These are phyloP conservation scores for Capsella bursapastoris DNA, from an alignment of 345 rosid genomes.

Conservation along the genomic window DNA sequence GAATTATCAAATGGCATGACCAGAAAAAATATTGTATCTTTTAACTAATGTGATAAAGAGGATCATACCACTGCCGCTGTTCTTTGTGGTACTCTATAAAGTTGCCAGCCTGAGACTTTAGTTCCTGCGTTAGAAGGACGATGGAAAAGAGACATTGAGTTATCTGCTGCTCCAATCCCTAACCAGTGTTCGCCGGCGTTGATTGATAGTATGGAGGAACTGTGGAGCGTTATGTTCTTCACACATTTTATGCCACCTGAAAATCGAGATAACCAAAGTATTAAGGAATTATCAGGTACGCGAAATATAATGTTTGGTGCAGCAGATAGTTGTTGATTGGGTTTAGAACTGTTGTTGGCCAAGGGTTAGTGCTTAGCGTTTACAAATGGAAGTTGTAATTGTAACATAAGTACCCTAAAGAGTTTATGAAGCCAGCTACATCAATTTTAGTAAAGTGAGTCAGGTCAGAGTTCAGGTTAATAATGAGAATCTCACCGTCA, in stretches of 20 bases:
- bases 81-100: slow-evolving; percentile 91
- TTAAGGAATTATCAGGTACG: neutral
- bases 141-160: slow-evolving; percentile 97
- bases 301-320: neutral
- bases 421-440: neutral
- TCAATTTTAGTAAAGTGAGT: neutral
- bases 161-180: slow-evolving; percentile 98
- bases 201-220: slow-evolving; percentile 77
- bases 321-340: neutral
- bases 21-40: neutral
- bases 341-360: neutral
- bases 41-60: neutral
- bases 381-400: slow-evolving; percentile 8
- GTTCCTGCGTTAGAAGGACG: slow-evolving; percentile 85
- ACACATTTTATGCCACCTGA: slow-evolving; percentile 83
- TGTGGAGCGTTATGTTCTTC: slow-evolving; percentile 91
- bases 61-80: slow-evolving; percentile 83
- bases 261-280: neutral
- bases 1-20: neutral
- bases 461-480: slow-evolving; percentile 14
- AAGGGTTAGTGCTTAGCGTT: neutral
- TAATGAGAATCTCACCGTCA: slow-evolving; percentile 60
- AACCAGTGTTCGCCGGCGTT: slow-evolving; percentile 95
- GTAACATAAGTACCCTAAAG: neutral
- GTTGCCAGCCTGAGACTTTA: slow-evolving; percentile 94